Evolutionary conservation across 192 early-diverging fungal genomes (phyloP).

Genomic region (Chytriomyces sp.): DNA sequence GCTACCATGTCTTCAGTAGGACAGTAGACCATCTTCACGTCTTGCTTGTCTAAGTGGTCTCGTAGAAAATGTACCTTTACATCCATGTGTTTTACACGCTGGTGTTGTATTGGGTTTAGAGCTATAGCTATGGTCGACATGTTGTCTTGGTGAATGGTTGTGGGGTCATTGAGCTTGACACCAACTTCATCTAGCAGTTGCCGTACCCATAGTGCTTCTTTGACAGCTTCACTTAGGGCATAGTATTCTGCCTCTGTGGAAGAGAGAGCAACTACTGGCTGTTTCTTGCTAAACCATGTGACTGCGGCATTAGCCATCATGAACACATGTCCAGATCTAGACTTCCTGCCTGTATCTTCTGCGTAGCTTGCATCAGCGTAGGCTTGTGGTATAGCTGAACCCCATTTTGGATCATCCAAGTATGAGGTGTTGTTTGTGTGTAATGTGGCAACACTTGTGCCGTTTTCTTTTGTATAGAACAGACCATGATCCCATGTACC

Average conservation of each 20-base stretch:
- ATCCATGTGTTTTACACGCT: slow-evolving; percentile 44
- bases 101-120: slow-evolving; percentile 34
- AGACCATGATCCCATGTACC: slow-evolving; percentile 36
- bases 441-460: neutral
- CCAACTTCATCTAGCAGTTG: slow-evolving; percentile 29
- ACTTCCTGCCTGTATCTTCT: slow-evolving; percentile 28
- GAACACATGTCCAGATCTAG: slow-evolving; percentile 29
- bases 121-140: slow-evolving; percentile 14
- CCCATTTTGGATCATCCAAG: slow-evolving; percentile 5
- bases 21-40: slow-evolving; percentile 22
- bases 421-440: neutral
- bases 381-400: neutral
- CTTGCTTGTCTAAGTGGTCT: slow-evolving; percentile 23
- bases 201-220: slow-evolving; percentile 24
- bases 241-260: slow-evolving; percentile 35
- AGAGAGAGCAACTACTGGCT: slow-evolving; percentile 19
- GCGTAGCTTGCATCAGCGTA: slow-evolving; percentile 38
- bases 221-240: slow-evolving; percentile 17
- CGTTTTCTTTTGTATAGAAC: slow-evolving; percentile 19
- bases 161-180: neutral
- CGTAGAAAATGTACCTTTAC: slow-evolving; percentile 43
- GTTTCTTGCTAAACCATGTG: slow-evolving; percentile 25
- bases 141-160: slow-evolving; percentile 22
- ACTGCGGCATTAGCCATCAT: slow-evolving; percentile 32
- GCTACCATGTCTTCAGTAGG: slow-evolving; percentile 34